A percentile compares a stretch with the other conserved stretches of the same genome.
phyloP scores from a whole-genome alignment of 2,329 filamentous ascomycete species.

The Atkinsonella texensis region DNA sequence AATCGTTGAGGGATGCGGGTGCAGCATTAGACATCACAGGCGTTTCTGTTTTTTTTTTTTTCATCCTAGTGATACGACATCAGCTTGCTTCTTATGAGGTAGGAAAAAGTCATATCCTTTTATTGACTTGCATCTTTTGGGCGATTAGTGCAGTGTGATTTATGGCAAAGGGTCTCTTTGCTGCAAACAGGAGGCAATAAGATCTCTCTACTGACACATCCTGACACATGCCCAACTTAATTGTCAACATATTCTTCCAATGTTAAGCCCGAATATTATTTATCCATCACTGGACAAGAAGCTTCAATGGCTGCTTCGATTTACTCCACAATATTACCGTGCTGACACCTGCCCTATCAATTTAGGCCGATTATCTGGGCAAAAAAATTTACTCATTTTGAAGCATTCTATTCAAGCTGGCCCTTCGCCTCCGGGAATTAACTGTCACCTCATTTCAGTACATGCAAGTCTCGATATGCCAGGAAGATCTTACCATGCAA shows the following conservation, averaged over 20 bases:
- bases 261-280: neutral
- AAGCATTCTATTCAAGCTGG: conserved; percentile 24
- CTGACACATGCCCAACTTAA: neutral
- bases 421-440: conserved; percentile 69
- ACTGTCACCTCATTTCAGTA: conserved; percentile 28
- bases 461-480: neutral
- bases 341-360: neutral
- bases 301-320: neutral
- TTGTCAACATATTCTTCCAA: neutral
- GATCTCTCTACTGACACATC: neutral
- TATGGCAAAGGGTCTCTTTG: neutral
- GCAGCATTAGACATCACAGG: conserved; percentile 10
- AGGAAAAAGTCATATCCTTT: neutral
- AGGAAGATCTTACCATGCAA: conserved; percentile 70
- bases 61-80: conserved; percentile 6
- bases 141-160: neutral
- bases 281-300: neutral
- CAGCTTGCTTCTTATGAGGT: neutral
- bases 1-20: conserved; percentile 9
- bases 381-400: neutral
- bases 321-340: neutral
- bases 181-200: neutral
- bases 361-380: neutral
- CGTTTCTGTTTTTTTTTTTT: conserved; percentile 8
- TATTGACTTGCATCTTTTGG: neutral